Evolutionary conservation across 495 filamentous ascomycete genomes (phyloP), one percentile per base, ranked within the genome.

Genomic region (Podospora sp.): DNA sequence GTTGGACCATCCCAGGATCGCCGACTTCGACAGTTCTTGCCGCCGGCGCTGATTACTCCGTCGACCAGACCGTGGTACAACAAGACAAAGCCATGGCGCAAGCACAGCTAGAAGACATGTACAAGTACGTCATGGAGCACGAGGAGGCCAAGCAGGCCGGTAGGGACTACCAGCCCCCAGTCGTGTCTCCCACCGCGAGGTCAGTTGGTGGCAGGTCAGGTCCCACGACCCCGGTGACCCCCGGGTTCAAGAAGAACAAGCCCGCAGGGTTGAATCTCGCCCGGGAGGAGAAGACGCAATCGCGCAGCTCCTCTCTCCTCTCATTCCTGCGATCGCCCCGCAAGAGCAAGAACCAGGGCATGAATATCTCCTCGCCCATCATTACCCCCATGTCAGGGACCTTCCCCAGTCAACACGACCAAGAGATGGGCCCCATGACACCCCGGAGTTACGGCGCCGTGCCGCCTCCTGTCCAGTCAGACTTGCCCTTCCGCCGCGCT

Each of bases 61-160:
- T 97, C 62, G 93, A 97, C 76, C 86, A 89, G 62, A 85, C 85
- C 52, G 86, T 96, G 29, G 84, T 97, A 27, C 85, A 89, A 40
- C 82, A 83, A 65, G 92, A 97, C 79, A 86, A 85, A 68, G 86
- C 83, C 68, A 85, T 87, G 76, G 87, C 89, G 73, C 89, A 94
- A 74, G 82, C 86, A 66, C 89, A 96, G 74, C 88, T 97, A 80
- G 92, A 95, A 74, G 88, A 91, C 76, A 87, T 97, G 71, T 97
- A 97, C 75, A 91, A 88, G 59, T 90, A 93, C 53, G 93, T 97
- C 67, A 90, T 96, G 91, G 92, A 91, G 78, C 90, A 94, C 60
- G 92, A 96, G 77, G 89, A 87, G 46, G 86, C 87, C 58, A 90
- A 91, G 56, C 68, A 61, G 21, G 69, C 70, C n/a, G 75, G 75